Conservation (phyloP, 495 filamentous ascomycete genomes). For the Penicillium steckii region DNA sequence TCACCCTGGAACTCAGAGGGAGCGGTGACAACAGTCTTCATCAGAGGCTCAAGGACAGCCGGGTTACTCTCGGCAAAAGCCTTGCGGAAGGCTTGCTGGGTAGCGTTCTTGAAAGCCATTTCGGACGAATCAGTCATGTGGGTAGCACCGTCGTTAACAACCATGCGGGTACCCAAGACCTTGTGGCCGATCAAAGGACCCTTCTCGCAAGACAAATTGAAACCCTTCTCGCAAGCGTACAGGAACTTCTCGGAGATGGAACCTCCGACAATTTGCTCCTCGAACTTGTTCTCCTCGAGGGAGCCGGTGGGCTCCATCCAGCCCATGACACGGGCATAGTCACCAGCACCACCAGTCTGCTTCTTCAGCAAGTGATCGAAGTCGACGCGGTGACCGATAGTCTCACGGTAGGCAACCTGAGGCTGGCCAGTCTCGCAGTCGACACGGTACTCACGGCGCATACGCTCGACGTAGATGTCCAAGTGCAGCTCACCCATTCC, state of each 20-base stretch:
- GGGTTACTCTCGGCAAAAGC: constrained; percentile 79
- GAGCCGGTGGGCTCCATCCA: constrained; percentile 82
- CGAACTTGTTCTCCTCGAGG: constrained; percentile 77
- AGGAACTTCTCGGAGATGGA: constrained; percentile 95
- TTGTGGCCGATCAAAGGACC: constrained; percentile 92
- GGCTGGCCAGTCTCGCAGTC: constrained; percentile 95
- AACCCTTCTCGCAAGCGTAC: constrained; percentile 94
- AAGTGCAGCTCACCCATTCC: constrained; percentile 99
- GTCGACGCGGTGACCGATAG: constrained; percentile 68
- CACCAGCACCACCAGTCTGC: constrained; percentile 94
- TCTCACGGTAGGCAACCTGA: constrained; percentile 97
- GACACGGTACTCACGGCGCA: constrained; percentile 95
- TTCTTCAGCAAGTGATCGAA: constrained; percentile 97
- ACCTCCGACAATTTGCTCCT: constrained; percentile 83
- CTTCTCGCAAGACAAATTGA: constrained; percentile 78
- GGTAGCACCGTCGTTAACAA: constrained; percentile 94
- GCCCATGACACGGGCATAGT: constrained; percentile 91
- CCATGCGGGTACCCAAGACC: constrained; percentile 86
- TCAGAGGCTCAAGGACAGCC: constrained; percentile 87
- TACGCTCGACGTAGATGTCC: constrained; percentile 96
- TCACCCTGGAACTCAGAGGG: constrained; percentile 98
- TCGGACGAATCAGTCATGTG: constrained; percentile 98
- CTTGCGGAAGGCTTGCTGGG: constrained; percentile 96
- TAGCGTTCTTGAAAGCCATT: constrained; percentile 96
- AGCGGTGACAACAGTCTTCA: constrained; percentile 96